Percentiles rank a stretch among this genome's conserved stretches.
phyloP scores from a whole-genome alignment of 2,329 filamentous ascomycete genomes.

The Arthrobotrys sphaeroides region DNA sequence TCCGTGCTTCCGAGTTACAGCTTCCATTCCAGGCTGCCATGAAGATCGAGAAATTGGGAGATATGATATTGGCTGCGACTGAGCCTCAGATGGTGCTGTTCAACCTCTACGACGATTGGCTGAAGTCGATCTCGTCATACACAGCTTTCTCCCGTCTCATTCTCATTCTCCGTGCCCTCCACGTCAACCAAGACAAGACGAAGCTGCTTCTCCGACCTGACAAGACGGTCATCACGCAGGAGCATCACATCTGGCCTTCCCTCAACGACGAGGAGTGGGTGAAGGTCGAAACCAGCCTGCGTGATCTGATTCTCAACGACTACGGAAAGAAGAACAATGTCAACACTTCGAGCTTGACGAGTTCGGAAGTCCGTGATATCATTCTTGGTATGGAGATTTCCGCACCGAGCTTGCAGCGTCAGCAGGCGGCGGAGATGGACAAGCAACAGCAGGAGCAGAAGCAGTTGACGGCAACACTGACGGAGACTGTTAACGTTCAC shows the following conservation, averaged over 20 bases:
- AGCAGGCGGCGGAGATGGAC: constrained; percentile 98
- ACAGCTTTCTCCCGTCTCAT: constrained; percentile 96
- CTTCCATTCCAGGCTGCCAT: constrained; percentile 99
- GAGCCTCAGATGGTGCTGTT: constrained; percentile 99
- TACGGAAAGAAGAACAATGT: constrained; percentile 99
- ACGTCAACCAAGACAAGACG: constrained; percentile 98
- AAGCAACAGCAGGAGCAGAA: constrained; percentile 98
- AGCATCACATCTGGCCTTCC: constrained; percentile 98
- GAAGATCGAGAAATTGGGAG: constrained; percentile 99
- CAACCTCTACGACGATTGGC: constrained; percentile 98
- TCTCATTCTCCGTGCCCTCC: constrained; percentile 89
- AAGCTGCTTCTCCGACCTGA: constrained; percentile 94
- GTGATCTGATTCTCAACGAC: constrained; percentile 95
- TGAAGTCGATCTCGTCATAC: constrained; percentile 98
- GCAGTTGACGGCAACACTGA: constrained; percentile 95
- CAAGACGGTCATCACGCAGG: constrained; percentile 97
- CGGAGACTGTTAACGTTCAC: constrained; percentile 96
- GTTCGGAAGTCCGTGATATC: constrained; percentile 95
- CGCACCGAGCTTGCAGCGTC: constrained; percentile 95
- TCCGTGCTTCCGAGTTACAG: constrained; percentile 94
- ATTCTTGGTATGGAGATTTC: constrained; percentile 99
- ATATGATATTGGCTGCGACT: constrained; percentile 97
- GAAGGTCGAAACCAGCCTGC: constrained; percentile 96
- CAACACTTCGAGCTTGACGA: constrained; percentile 95
- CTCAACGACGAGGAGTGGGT: constrained; percentile 97